Percentiles rank a stretch among this genome's conserved stretches.
Conservation (phyloP, 768 basidiomycete genomes). For the Filobasidium floriforme region DNA sequence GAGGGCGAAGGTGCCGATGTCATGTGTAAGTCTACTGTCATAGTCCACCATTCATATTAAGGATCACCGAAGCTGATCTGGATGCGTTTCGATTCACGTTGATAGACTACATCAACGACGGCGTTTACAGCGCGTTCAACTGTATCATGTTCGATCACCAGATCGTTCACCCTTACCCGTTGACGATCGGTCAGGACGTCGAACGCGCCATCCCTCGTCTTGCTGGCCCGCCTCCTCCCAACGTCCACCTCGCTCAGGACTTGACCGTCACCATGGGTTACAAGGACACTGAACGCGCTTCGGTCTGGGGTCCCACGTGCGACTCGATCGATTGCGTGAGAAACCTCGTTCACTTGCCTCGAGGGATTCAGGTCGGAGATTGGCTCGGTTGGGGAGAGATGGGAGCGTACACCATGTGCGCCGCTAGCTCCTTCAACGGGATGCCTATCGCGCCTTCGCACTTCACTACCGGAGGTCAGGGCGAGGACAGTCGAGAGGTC, state of each 20-base stretch:
- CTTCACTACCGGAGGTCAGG: slow-evolving; percentile 40
- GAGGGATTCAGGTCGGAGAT: slow-evolving; percentile 74
- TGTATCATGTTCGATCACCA: slow-evolving; percentile 94
- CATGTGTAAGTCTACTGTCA: slow-evolving; percentile 67
- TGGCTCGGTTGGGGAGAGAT: slow-evolving; percentile 98
- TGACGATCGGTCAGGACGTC: slow-evolving; percentile 44
- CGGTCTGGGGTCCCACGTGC: slow-evolving; percentile 97
- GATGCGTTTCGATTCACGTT: not conserved
- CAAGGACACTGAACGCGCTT: slow-evolving; percentile 46
- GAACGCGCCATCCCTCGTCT: slow-evolving; percentile 22
- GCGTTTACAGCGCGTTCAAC: slow-evolving; percentile 71
- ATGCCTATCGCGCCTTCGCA: slow-evolving; percentile 32
- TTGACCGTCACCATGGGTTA: slow-evolving; percentile 45
- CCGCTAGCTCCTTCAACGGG: slow-evolving; percentile 91
- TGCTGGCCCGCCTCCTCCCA: slow-evolving; percentile 37
- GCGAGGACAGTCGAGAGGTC: slow-evolving; percentile 31
- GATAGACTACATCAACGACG: slow-evolving; percentile 97
- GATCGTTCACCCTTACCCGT: slow-evolving; percentile 65
- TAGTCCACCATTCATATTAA: not conserved
- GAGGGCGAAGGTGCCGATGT: slow-evolving; percentile 52
- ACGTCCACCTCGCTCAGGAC: slow-evolving; percentile 43
- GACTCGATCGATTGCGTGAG: slow-evolving; percentile 90
- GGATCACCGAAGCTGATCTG: not conserved
- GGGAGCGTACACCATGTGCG: slow-evolving; percentile 98
- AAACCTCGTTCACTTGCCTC: slow-evolving; percentile 56